Evolutionary conservation across 1,139 yeast species (phyloP).

Genomic region (Candida sp.): DNA sequence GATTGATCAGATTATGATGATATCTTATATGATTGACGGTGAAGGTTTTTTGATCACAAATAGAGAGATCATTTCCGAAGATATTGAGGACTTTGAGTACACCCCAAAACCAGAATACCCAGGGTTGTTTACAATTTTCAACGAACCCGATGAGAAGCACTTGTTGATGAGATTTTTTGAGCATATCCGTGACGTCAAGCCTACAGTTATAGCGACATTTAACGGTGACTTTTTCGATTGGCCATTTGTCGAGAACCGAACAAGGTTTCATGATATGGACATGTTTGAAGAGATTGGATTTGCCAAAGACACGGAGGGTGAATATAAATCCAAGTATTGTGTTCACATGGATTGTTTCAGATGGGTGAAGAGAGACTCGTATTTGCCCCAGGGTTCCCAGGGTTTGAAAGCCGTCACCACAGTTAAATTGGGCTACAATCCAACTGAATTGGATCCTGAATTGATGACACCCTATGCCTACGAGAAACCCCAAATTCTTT

Average conservation of each 20-base stretch:
- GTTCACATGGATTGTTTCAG: conserved; percentile 97
- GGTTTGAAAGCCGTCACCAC: conserved; percentile 99
- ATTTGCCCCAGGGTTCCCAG: conserved; percentile 98
- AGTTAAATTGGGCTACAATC: conserved; percentile 94
- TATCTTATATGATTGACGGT: conserved; percentile 99
- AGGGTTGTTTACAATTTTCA: conserved; percentile 88
- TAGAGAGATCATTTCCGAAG: conserved; percentile 91
- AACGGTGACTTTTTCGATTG: conserved; percentile 99
- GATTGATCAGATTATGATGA: conserved; percentile 98
- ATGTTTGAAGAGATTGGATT: conserved; percentile 97
- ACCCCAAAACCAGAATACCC: conserved; percentile 98
- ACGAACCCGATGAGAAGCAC: conserved; percentile 85
- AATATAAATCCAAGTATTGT: conserved; percentile 91
- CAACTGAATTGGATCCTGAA: conserved; percentile 97
- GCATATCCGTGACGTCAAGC: conserved; percentile 85
- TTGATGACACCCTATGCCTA: conserved; percentile 97
- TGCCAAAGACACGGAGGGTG: conserved; percentile 87
- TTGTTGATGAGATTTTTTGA: conserved; percentile 81
- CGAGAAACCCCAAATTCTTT: conserved; percentile 88
- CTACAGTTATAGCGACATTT: conserved; percentile 96
- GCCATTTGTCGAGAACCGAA: conserved; percentile 96
- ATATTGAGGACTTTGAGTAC: conserved; percentile 96
- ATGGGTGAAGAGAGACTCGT: conserved; percentile 99
- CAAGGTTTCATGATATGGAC: conserved; percentile 80
- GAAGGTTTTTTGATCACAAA: conserved; percentile 95